Evolutionary conservation across 192 early-diverging fungal species (phyloP).

Genomic region (Entophlyctis helioformis): DNA sequence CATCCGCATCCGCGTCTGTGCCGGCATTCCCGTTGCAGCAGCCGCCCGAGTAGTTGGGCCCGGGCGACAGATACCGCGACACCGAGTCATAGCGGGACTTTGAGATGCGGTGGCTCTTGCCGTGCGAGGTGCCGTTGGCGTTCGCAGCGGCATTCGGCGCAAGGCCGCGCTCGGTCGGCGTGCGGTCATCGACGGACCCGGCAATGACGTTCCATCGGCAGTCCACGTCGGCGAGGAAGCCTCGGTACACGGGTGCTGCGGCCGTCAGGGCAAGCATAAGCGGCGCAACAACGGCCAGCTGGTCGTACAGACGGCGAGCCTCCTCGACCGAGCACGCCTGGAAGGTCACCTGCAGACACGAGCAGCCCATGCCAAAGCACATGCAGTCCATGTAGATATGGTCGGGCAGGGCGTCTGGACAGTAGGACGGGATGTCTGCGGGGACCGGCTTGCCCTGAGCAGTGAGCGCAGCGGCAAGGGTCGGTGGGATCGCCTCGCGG

Average conservation of each 20-base stretch:
- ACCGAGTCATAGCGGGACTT: slow-evolving; percentile 97
- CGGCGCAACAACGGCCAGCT: slow-evolving; percentile 79
- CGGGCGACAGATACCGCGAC: slow-evolving; percentile 67
- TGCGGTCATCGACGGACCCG: slow-evolving; percentile 85
- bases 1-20: neutral
- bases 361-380: slow-evolving; percentile 99
- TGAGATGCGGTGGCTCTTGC: slow-evolving; percentile 40
- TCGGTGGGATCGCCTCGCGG: slow-evolving; percentile 51
- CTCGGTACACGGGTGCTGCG: slow-evolving; percentile 84
- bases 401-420: slow-evolving; percentile 64
- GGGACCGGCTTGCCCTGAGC: too few relatives aligned
- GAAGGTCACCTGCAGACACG: slow-evolving; percentile 94
- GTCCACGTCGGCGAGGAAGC: slow-evolving; percentile 91
- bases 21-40: slow-evolving; percentile 5
- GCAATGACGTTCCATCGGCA: slow-evolving; percentile 97
- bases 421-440: slow-evolving; percentile 11
- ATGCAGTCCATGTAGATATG: slow-evolving; percentile 98
- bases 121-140: too few relatives aligned
- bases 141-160: slow-evolving; percentile 40
- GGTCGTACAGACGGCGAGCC: slow-evolving; percentile 88
- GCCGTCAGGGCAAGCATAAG: slow-evolving; percentile 93
- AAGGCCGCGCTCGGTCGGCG: slow-evolving; percentile 76
- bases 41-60: slow-evolving; percentile 39
- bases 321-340: slow-evolving; percentile 89
- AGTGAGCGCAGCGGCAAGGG: slow-evolving; percentile 5